Conservation (phyloP, 352 stramenopile species). For the Phytophthora fragariae region DNA sequence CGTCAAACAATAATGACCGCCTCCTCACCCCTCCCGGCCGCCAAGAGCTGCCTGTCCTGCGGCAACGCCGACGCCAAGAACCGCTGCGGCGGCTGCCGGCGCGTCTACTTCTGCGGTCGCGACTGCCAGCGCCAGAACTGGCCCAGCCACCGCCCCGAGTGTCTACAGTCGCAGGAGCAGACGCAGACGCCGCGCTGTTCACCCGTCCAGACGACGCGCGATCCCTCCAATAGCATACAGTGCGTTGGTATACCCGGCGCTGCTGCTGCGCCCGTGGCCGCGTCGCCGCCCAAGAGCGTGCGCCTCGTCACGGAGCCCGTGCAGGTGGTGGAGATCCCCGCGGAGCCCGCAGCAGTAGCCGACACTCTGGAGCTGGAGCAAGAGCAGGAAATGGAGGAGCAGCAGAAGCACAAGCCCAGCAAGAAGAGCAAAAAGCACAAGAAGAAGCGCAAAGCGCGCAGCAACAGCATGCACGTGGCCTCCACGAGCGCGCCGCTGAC, state of each 20-base stretch:
- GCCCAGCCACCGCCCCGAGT: slow-evolving; percentile 60
- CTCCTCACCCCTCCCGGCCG: background rate
- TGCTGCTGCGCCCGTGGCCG: slow-evolving; percentile 22
- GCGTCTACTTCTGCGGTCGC: slow-evolving; percentile 82
- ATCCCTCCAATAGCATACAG: slow-evolving; percentile 23
- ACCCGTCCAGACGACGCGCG: background rate
- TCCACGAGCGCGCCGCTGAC: slow-evolving; percentile 32
- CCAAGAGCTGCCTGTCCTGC: slow-evolving; percentile 57
- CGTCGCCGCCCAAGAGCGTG: slow-evolving; percentile 50
- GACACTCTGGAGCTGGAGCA: background rate
- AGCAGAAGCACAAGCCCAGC: slow-evolving; percentile 32
- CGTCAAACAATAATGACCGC: slow-evolving; percentile 6
- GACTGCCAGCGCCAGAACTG: slow-evolving; percentile 78
- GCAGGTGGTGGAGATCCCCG: slow-evolving; percentile 49
- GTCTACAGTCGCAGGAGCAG: slow-evolving; percentile 17
- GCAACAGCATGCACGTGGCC: slow-evolving; percentile 69
- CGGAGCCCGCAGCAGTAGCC: slow-evolving; percentile 27
- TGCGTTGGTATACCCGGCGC: slow-evolving; percentile 36
- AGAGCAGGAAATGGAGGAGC: background rate
- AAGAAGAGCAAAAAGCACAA: slow-evolving; percentile 85
- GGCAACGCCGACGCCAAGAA: slow-evolving; percentile 58
- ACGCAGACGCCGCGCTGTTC: no score
- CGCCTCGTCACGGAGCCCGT: slow-evolving; percentile 52
- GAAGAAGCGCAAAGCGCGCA: slow-evolving; percentile 75
- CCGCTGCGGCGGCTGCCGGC: slow-evolving; percentile 74